Base-by-base conservation (phyloP, 768 basidiomycete genomes). In the Termitomyces sp. region DNA sequence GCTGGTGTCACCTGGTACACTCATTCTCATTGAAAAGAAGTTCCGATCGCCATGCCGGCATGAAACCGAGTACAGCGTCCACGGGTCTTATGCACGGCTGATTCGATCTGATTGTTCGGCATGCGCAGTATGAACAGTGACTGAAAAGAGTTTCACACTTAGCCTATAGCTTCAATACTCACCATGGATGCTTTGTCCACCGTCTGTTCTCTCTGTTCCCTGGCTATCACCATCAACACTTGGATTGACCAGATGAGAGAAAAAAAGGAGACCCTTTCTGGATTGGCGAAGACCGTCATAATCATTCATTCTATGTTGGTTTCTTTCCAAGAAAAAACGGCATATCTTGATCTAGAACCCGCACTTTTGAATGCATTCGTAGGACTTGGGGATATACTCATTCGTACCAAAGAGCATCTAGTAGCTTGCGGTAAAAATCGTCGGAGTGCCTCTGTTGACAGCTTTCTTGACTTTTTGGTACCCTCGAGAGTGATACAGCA, bases 201-300 rank as follows among this genome's bases (percentile, higher is more conserved):
- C 20, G 36, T 65, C 44, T 13, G 10, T 2, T 62, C 64, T 44
- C 61, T 65, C 16, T 63, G 60, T 47, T 58, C 59, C 18, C 54
- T 65, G 20, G 56, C 64, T 16, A 16, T 52, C 14, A 47, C 59
- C 18, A 54, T 63, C 18, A 58, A 56, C 8, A 58, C 43, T 1
- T 65, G 64, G 64, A 38, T 62, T 36, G 63, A 65, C 26, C 60
- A 65, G 52, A 54, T 45, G 44, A 55, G 45, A 18, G 60, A 63
- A 16, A 63, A 65, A 26, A 57, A 62, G 33, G 56, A 61, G n/a
- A 54, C 60, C 14, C 35, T 65, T 7, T 28, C 50, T 18, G 44
- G 32, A 20, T 56, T 63, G 16, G 58, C 56, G 18, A 44, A 20
- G 11, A 65, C 60, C 16, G 62, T 62, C 13, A 28, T 56, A 20